Conservation (phyloP, 495 filamentous ascomycete species). For the Talaromyces ruber region DNA sequence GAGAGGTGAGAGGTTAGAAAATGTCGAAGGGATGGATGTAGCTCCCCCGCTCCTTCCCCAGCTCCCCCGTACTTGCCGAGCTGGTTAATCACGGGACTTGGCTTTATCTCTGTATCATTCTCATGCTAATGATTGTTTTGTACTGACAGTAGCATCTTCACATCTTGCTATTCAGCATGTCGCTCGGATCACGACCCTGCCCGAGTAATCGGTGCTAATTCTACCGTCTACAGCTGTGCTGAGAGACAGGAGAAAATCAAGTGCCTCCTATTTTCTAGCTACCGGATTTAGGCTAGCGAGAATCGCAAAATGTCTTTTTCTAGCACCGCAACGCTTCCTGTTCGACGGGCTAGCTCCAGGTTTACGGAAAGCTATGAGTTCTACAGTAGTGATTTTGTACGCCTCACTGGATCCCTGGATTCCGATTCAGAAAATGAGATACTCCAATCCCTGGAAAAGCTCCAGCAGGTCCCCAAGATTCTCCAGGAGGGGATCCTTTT, state of each 20-base stretch:
- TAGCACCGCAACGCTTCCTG: not conserved
- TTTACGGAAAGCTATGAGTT: conserved; percentile 7
- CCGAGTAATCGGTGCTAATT: not conserved
- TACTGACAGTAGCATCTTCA: not conserved
- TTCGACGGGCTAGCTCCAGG: not conserved
- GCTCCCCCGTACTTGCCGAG: not conserved
- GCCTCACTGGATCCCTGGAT: not conserved
- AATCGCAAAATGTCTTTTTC: not conserved
- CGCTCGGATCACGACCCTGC: not conserved
- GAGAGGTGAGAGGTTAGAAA: not conserved
- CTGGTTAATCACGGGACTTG: not conserved
- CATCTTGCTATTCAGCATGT: not conserved
- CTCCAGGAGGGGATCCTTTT: conserved; percentile 33
- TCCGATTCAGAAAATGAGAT: conserved; percentile 1
- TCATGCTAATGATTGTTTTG: not conserved
- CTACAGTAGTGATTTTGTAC: conserved; percentile 4
- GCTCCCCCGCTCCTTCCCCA: not conserved
- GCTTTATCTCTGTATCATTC: not conserved
- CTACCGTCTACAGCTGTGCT: not conserved
- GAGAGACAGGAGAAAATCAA: not conserved
- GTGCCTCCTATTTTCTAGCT: not conserved
- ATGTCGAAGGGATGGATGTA: not conserved
- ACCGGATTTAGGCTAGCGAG: not conserved
- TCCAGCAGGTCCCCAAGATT: conserved; percentile 32
- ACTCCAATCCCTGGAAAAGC: conserved; percentile 23